These are phyloP conservation scores for Helotiales sp. DNA, from an alignment of 2,329 filamentous ascomycete species.

Conservation along the genomic window DNA sequence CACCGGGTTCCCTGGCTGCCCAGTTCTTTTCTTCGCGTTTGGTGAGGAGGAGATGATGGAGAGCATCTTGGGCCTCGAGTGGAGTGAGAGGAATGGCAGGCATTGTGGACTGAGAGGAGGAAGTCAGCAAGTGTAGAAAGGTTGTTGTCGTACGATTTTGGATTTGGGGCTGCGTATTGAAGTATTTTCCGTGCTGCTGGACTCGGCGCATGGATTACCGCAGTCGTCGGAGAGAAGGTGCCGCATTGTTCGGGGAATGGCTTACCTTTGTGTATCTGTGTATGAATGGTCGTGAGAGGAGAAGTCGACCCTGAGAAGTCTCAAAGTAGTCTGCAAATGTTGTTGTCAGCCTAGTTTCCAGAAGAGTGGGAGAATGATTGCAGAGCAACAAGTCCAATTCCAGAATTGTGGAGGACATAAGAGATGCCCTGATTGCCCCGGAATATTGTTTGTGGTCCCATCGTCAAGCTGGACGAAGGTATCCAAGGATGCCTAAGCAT, in stretches of 20 bases:
- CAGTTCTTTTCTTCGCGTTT: conserved; percentile 54
- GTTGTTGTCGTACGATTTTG: too few species aligned
- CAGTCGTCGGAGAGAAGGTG: too few species aligned
- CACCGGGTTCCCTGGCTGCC: conserved; percentile 56
- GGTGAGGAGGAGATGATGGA: conserved; percentile 41
- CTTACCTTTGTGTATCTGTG: background rate
- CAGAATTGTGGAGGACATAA: background rate
- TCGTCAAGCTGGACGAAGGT: background rate
- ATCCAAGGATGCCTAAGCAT: too few species aligned
- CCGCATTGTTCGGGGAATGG: too few species aligned
- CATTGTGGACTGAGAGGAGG: conserved; percentile 18
- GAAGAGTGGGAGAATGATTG: background rate
- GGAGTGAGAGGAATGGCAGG: conserved; percentile 14
- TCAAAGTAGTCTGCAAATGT: background rate
- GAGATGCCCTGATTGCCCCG: background rate
- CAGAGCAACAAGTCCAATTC: background rate
- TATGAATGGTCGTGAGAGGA: background rate
- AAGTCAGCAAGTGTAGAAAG: background rate
- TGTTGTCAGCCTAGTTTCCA: background rate
- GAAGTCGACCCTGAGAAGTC: background rate
- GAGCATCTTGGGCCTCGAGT: conserved; percentile 14
- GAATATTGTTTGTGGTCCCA: background rate
- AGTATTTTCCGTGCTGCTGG: too few species aligned
- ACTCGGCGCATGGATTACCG: too few species aligned
- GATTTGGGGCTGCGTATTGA: too few species aligned